Conservation (phyloP, 768 basidiomycete genomes). For the Holtermanniella nyarrowii region DNA sequence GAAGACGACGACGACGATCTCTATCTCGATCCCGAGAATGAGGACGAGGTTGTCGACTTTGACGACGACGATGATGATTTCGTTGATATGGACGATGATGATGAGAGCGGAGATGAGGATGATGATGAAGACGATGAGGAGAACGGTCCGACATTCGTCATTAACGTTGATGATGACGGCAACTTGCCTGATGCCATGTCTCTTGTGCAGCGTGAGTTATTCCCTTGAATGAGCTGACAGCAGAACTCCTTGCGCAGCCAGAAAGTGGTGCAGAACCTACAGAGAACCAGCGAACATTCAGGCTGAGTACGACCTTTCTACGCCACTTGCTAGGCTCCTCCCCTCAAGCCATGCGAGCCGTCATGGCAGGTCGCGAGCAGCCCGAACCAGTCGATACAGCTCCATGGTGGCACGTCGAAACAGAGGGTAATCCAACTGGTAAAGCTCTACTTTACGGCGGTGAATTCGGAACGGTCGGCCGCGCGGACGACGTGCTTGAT, state of each 20-base stretch:
- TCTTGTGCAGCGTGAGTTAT: not conserved
- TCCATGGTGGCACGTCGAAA: not conserved
- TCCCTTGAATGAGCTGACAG: not conserved
- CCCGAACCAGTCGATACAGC: not conserved
- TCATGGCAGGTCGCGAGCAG: not conserved
- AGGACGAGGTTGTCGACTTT: conserved; percentile 12
- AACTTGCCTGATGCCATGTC: not conserved
- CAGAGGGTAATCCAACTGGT: not conserved
- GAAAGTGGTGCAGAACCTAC: not conserved
- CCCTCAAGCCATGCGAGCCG: not conserved
- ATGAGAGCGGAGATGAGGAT: conserved; percentile 16
- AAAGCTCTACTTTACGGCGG: not conserved
- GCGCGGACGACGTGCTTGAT: not conserved
- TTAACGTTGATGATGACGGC: not conserved
- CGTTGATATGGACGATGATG: conserved; percentile 14
- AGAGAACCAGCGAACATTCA: not conserved
- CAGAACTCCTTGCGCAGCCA: not conserved
- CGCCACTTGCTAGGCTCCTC: not conserved
- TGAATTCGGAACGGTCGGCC: not conserved
- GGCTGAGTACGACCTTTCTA: not conserved
- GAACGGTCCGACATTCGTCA: conserved; percentile 6
- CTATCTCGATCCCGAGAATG: conserved; percentile 16
- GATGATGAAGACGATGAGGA: conserved; percentile 30
- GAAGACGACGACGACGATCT: conserved; percentile 18
- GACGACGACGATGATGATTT: conserved; percentile 18